A percentile compares a stretch with the other conserved stretches of the same genome.
These are phyloP conservation scores for Termitomyces heimii DNA, from an alignment of 768 basidiomycete genomes.

Conservation along the genomic window DNA sequence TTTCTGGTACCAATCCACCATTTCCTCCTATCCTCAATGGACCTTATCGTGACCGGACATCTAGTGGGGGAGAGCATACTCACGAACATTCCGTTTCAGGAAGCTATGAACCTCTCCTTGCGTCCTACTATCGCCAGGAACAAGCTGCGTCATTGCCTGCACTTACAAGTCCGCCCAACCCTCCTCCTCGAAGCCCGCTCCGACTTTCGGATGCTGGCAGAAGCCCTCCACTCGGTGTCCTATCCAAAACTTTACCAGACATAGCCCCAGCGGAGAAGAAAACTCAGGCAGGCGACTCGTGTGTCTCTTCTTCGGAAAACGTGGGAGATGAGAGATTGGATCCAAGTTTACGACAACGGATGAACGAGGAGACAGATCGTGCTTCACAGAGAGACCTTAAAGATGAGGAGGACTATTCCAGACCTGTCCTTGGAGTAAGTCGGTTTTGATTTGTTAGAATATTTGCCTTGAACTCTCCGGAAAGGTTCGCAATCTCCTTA, in stretches of 20 bases:
- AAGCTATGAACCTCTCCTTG: constrained; percentile 58
- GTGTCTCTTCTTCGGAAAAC: constrained; percentile 28
- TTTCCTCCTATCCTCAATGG: constrained; percentile 25
- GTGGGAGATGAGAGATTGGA: constrained; percentile 37
- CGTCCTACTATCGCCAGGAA: constrained; percentile 29
- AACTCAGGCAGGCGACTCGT: constrained; percentile 19
- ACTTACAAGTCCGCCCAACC: constrained; percentile 21
- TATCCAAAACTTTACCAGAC: constrained; percentile 10
- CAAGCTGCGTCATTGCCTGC: constrained; percentile 12
- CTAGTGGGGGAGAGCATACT: constrained; percentile 22
- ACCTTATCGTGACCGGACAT: constrained; percentile 25
- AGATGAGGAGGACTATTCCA: constrained; percentile 54
- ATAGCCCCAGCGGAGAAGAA: constrained; percentile 10
- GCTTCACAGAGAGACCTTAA: constrained; percentile 25
- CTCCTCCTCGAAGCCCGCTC: constrained; percentile 30
- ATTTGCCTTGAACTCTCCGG: background rate
- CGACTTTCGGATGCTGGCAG: constrained; percentile 18
- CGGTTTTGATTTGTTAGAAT: background rate
- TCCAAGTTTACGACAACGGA: constrained; percentile 34
- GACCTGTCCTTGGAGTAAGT: constrained; percentile 49
- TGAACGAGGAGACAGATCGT: constrained; percentile 21
- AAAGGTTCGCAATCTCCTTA: constrained; percentile 52
- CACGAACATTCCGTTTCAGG: constrained; percentile 39
- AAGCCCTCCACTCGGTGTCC: constrained; percentile 8
- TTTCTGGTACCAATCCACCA: constrained; percentile 35